These are phyloP conservation scores for Leccinum insolens DNA, from an alignment of 1,284 basidiomycete species.

Conservation along the genomic window DNA sequence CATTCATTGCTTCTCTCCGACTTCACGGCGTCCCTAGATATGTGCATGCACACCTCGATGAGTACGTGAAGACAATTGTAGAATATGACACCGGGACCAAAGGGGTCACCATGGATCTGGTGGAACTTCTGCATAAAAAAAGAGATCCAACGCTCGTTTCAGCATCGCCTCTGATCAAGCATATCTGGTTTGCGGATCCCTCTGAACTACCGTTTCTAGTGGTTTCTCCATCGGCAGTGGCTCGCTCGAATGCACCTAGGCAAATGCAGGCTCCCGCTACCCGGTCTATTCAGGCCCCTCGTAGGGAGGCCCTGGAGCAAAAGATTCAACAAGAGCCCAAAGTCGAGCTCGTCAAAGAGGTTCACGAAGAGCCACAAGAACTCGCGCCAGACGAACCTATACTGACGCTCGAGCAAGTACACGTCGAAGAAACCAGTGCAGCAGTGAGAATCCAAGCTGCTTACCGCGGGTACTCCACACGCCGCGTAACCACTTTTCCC, in stretches of 20 bases:
- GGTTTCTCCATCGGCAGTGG: slow-evolving; percentile 16
- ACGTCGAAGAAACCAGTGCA: slow-evolving; percentile 21
- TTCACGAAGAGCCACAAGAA: slow-evolving; percentile 24
- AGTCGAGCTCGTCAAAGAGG: slow-evolving; percentile 11
- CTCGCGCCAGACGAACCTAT: slow-evolving; percentile 9
- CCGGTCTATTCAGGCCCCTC: slow-evolving; percentile 14
- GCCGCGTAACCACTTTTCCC: slow-evolving; percentile 10
- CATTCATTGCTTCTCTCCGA: neutral
- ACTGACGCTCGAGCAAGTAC: slow-evolving; percentile 18
- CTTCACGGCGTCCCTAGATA: slow-evolving; percentile 18
- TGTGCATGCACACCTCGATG: slow-evolving; percentile 1
- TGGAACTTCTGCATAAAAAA: slow-evolving; percentile 24
- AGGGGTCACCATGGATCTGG: slow-evolving; percentile 23
- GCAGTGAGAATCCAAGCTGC: slow-evolving; percentile 2
- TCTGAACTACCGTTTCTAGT: slow-evolving; percentile 25
- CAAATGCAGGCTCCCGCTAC: slow-evolving; percentile 13
- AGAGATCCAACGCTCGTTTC: neutral
- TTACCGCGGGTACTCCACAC: too few species aligned
- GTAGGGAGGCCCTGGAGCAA: neutral
- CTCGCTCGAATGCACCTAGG: slow-evolving; percentile 10
- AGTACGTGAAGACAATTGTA: slow-evolving; percentile 20
- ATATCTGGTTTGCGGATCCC: slow-evolving; percentile 19
- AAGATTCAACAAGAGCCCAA: slow-evolving; percentile 9
- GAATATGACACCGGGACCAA: slow-evolving; percentile 13
- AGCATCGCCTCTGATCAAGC: slow-evolving; percentile 13